These are phyloP conservation scores for Cyclospora cayetanensis DNA, from an alignment of 169 alveolate species.

Conservation along the genomic window DNA sequence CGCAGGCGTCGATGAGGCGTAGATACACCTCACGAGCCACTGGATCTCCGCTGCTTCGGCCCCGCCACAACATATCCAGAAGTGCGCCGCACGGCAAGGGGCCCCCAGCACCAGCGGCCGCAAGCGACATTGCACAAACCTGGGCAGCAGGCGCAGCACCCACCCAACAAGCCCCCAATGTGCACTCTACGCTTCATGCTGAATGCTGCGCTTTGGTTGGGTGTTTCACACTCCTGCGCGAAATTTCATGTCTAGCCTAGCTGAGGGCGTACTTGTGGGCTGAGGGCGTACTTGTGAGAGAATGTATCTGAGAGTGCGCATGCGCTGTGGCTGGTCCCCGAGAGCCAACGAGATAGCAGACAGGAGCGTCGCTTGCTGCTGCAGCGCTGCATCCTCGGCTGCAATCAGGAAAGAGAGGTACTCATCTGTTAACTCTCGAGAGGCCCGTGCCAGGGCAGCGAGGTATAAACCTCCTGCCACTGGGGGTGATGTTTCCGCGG, in stretches of 20 bases:
- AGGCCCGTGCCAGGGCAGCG: neutral
- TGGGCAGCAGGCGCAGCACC: too few species aligned
- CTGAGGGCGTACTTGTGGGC: too few species aligned
- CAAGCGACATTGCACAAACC: neutral
- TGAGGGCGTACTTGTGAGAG: neutral
- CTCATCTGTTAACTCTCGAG: neutral
- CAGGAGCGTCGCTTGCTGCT: neutral
- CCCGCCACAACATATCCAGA: conserved; percentile 62
- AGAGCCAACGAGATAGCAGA: neutral
- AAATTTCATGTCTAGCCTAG: too few species aligned
- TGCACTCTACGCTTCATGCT: too few species aligned
- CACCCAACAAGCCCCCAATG: too few species aligned
- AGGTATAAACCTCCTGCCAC: neutral
- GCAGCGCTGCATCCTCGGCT: neutral
- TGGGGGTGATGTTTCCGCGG: neutral
- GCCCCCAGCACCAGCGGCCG: conserved; percentile 1
- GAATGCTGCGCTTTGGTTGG: too few species aligned
- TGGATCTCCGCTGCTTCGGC: conserved; percentile 63
- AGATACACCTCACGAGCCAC: conserved; percentile 60
- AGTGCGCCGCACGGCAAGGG: conserved; percentile 57
- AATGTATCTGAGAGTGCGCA: neutral
- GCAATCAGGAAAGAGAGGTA: neutral
- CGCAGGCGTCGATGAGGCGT: conserved; percentile 69
- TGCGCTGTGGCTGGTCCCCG: neutral
- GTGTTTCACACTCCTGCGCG: too few species aligned